Evolutionary conservation across 495 filamentous ascomycete species (phyloP).

Genomic region (Cryomyces antarcticus): DNA sequence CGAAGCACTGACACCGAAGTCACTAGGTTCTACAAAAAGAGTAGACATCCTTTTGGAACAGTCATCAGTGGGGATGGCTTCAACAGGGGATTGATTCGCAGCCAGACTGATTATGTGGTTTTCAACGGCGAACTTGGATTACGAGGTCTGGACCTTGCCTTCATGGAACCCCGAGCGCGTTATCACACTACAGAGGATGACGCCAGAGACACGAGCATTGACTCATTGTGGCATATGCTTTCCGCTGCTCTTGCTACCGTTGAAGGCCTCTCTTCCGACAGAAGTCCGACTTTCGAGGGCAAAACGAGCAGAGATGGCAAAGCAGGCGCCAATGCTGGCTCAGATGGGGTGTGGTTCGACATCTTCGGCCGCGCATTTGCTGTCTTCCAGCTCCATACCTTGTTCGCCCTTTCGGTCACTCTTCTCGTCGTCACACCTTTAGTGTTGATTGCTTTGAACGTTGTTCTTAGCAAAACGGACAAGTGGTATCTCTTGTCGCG

Average conservation of each 20-base stretch:
- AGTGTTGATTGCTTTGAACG: constrained; percentile 44
- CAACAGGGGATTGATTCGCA: constrained; percentile 50
- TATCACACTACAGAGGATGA: constrained; percentile 92
- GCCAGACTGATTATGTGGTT: constrained; percentile 77
- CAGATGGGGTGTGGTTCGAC: constrained; percentile 80
- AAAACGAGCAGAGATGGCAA: constrained; percentile 33
- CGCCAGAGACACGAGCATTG: constrained; percentile 36
- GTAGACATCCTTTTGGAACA: constrained; percentile 60
- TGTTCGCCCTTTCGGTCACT: constrained; percentile 75
- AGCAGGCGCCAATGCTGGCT: constrained; percentile 46
- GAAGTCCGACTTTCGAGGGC: constrained; percentile 45
- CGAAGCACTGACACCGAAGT: constrained; percentile 75
- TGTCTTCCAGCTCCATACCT: constrained; percentile 53
- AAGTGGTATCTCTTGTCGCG: constrained; percentile 72
- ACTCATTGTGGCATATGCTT: constrained; percentile 87
- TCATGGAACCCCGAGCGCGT: constrained; percentile 61
- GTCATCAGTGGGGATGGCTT: constrained; percentile 72
- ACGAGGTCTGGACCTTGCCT: constrained; percentile 81
- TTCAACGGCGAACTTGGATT: constrained; percentile 64
- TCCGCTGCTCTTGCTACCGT: constrained; percentile 57
- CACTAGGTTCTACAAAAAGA: constrained; percentile 51
- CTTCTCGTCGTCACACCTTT: constrained; percentile 60
- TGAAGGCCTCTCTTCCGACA: constrained; percentile 47
- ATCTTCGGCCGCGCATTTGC: constrained; percentile 67
- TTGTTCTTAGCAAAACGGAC: constrained; percentile 39